Conservation (phyloP, 495 filamentous ascomycete species). For the Penicillium coprophilum region DNA sequence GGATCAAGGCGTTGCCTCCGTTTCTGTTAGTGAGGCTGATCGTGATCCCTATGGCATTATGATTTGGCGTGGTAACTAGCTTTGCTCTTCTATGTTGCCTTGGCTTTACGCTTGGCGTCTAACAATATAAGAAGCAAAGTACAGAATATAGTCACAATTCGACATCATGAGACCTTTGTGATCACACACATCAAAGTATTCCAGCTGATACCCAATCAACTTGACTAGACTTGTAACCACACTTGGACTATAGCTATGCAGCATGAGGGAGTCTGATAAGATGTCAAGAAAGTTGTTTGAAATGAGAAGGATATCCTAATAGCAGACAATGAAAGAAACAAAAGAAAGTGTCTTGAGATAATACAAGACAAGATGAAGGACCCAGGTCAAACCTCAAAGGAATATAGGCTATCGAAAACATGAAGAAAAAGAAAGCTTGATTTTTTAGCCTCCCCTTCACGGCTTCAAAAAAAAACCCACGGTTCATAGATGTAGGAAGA, state of each 20-base stretch:
- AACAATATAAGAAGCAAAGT: not conserved
- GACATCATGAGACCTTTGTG: not conserved
- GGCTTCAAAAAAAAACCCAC: not conserved
- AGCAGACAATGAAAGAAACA: slow-evolving; percentile 20
- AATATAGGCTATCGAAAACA: not conserved
- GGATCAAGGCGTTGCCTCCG: slow-evolving; percentile 52
- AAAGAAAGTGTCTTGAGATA: slow-evolving; percentile 19
- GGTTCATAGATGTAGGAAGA: not conserved
- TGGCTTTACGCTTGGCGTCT: not conserved
- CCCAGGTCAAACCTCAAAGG: slow-evolving; percentile 1
- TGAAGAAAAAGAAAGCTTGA: not conserved
- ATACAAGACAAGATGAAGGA: slow-evolving; percentile 10
- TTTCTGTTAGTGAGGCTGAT: slow-evolving; percentile 76
- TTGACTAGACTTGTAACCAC: not conserved
- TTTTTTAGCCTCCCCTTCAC: not conserved
- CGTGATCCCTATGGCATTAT: slow-evolving; percentile 75
- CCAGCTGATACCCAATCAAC: not conserved
- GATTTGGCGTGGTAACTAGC: slow-evolving; percentile 44
- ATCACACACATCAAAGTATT: not conserved
- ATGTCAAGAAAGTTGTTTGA: slow-evolving; percentile 13
- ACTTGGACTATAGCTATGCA: not conserved
- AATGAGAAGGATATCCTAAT: slow-evolving; percentile 37
- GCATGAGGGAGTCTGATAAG: not conserved
- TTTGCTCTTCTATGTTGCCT: not conserved
- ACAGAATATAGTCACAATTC: not conserved